These are phyloP conservation scores for Echium plantagineum DNA, from an alignment of 257 asterid genomes.

Conservation along the genomic window DNA sequence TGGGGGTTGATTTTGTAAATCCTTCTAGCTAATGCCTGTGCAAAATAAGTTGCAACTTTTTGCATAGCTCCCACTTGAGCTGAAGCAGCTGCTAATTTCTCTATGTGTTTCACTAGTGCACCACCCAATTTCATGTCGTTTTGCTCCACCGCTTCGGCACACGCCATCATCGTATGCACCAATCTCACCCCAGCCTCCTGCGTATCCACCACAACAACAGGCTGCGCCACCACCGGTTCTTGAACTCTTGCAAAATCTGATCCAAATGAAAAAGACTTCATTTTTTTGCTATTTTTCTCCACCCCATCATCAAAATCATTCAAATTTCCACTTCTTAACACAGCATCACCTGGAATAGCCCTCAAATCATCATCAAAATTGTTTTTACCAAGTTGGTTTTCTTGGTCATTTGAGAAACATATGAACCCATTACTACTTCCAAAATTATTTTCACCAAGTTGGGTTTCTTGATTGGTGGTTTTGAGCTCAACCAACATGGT, in stretches of 20 bases:
- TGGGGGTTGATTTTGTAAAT: constrained; percentile 55
- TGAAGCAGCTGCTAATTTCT: constrained; percentile 40
- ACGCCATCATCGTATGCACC: constrained; percentile 70
- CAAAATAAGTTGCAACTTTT: constrained; percentile 72
- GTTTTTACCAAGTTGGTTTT: background rate
- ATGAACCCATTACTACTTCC: constrained; percentile 1
- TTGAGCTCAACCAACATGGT: constrained; percentile 48
- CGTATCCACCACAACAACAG: constrained; percentile 59
- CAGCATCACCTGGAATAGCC: constrained; percentile 65
- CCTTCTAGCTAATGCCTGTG: constrained; percentile 56
- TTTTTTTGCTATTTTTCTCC: constrained; percentile 24
- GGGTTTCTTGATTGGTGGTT: background rate
- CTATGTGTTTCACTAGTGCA: constrained; percentile 57
- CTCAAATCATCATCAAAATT: constrained; percentile 60
- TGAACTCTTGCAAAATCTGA: constrained; percentile 16
- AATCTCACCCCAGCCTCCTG: constrained; percentile 72
- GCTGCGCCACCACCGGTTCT: constrained; percentile 16
- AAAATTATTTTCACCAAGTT: no score
- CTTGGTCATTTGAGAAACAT: constrained; percentile 7
- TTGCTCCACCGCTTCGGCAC: constrained; percentile 66
- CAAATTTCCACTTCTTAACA: constrained; percentile 13
- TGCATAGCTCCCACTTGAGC: constrained; percentile 74
- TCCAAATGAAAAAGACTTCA: constrained; percentile 27
- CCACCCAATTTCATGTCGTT: constrained; percentile 48
- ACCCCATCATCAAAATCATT: no score